Conservation (phyloP, 768 basidiomycete species). For the Neoboletus brunneissimus region DNA sequence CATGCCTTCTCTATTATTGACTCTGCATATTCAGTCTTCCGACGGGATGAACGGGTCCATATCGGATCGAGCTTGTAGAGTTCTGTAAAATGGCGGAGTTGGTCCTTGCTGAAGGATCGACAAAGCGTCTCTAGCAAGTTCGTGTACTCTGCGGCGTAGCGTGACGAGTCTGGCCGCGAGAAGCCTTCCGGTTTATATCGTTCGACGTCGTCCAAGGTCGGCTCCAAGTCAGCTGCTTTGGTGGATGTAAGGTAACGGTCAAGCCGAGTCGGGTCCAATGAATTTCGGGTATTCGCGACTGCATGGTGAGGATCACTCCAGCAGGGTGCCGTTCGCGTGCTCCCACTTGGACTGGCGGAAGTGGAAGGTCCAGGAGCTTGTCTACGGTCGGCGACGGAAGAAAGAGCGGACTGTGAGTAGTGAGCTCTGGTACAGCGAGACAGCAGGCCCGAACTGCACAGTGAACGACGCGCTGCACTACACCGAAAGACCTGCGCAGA, state of each 20-base stretch:
- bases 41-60: slow-evolving; percentile 34
- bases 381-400: slow-evolving; percentile 2
- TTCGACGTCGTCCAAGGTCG: slow-evolving; percentile 63
- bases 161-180: slow-evolving; percentile 38
- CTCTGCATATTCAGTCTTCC: slow-evolving; percentile 42
- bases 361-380: slow-evolving; percentile 6
- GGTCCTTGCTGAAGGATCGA: slow-evolving; percentile 60
- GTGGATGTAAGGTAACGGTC: slow-evolving; percentile 58
- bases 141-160: slow-evolving; percentile 54
- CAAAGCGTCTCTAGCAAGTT: slow-evolving; percentile 51
- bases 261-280: slow-evolving; percentile 45
- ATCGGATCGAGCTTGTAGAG: slow-evolving; percentile 43
- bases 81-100: slow-evolving; percentile 53
- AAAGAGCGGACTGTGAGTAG: slow-evolving; percentile 27
- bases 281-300: slow-evolving; percentile 17
- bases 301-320: slow-evolving; percentile 1
- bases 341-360: background rate
- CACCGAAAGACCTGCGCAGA: slow-evolving; percentile 18
- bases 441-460: slow-evolving; percentile 15
- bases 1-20: slow-evolving; percentile 63
- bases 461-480: slow-evolving; percentile 13
- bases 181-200: slow-evolving; percentile 45
- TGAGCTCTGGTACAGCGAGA: slow-evolving; percentile 17
- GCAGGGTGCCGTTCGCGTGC: background rate
- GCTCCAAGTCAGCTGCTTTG: slow-evolving; percentile 40